Evolutionary conservation across 306 rosid species (phyloP).

Genomic region (Argentina anserina): DNA sequence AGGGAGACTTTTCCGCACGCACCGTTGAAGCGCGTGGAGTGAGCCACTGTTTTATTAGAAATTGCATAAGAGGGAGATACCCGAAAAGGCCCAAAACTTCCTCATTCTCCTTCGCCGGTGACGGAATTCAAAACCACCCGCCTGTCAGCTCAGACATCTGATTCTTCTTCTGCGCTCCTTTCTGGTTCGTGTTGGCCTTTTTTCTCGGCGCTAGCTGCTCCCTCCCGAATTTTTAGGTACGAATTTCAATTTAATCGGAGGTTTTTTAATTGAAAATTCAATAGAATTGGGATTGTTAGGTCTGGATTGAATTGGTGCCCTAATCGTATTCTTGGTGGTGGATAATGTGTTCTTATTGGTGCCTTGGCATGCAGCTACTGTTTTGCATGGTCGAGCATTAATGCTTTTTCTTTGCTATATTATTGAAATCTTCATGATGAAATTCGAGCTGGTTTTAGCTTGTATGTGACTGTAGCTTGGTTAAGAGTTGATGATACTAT

Average conservation of each 20-base stretch:
- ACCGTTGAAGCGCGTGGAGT: slow-evolving; percentile 30
- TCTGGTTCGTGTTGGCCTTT: slow-evolving; percentile 16
- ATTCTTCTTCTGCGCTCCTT: slow-evolving; percentile 12
- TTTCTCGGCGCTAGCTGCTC: not conserved
- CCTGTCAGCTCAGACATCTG: slow-evolving; percentile 25
- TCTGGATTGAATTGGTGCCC: slow-evolving; percentile 21
- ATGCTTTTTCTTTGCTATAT: not conserved
- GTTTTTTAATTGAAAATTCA: slow-evolving; percentile 14
- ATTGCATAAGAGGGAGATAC: not conserved
- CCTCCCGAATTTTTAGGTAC: slow-evolving; percentile 30
- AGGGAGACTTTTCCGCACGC: slow-evolving; percentile 20
- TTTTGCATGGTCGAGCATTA: slow-evolving; percentile 13
- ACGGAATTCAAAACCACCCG: slow-evolving; percentile 42
- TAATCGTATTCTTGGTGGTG: not conserved
- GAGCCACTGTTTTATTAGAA: slow-evolving; percentile 10
- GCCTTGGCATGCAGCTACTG: no score
- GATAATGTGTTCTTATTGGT: slow-evolving; percentile 17
- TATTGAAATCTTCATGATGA: not conserved
- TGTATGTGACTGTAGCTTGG: not conserved
- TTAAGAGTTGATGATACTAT: not conserved
- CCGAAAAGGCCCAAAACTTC: slow-evolving; percentile 24
- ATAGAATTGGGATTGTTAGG: not conserved
- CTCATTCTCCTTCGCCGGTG: slow-evolving; percentile 46
- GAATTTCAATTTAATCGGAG: slow-evolving; percentile 30
- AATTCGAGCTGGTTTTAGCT: slow-evolving; percentile 9